Conservation (phyloP, 768 basidiomycete genomes). For the Lentinula guzmanii region DNA sequence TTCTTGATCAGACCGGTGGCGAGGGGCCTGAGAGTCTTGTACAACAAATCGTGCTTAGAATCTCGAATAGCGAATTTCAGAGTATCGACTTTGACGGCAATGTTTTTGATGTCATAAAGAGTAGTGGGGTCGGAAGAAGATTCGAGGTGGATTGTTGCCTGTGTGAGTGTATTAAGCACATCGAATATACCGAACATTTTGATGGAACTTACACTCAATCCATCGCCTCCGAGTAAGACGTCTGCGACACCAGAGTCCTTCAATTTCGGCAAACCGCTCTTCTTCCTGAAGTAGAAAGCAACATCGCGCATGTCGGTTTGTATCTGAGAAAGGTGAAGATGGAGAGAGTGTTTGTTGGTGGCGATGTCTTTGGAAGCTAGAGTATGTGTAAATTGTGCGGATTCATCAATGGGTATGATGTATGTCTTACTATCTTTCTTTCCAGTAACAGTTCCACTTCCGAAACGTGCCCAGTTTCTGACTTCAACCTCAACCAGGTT, state of each 20-base stretch:
- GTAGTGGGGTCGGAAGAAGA: constrained; percentile 59
- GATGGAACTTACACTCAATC: constrained; percentile 48
- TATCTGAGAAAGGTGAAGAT: constrained; percentile 73
- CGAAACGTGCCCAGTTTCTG: constrained; percentile 77
- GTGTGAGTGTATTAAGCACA: background rate
- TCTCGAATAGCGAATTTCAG: constrained; percentile 91
- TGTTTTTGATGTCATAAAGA: constrained; percentile 67
- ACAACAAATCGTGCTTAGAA: constrained; percentile 83
- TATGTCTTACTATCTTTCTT: background rate
- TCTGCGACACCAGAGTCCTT: constrained; percentile 82
- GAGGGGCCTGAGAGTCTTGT: constrained; percentile 77
- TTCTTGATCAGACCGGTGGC: constrained; percentile 81
- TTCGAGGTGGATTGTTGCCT: constrained; percentile 56
- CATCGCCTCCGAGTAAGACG: constrained; percentile 77
- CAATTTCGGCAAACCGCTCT: constrained; percentile 76
- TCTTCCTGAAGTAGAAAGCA: constrained; percentile 85
- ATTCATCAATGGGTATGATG: background rate
- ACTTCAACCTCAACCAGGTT: constrained; percentile 69
- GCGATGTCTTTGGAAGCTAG: constrained; percentile 14
- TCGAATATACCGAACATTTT: background rate
- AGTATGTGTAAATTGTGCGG: constrained; percentile 5
- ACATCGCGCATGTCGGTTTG: constrained; percentile 94
- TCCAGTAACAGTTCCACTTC: background rate
- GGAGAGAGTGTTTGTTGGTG: constrained; percentile 62
- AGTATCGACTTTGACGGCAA: constrained; percentile 77